A percentile compares a stretch with the other conserved stretches of the same genome.
These are phyloP conservation scores for Cadophora luteo-olivacea DNA, from an alignment of 2,329 filamentous ascomycete genomes.

Conservation along the genomic window DNA sequence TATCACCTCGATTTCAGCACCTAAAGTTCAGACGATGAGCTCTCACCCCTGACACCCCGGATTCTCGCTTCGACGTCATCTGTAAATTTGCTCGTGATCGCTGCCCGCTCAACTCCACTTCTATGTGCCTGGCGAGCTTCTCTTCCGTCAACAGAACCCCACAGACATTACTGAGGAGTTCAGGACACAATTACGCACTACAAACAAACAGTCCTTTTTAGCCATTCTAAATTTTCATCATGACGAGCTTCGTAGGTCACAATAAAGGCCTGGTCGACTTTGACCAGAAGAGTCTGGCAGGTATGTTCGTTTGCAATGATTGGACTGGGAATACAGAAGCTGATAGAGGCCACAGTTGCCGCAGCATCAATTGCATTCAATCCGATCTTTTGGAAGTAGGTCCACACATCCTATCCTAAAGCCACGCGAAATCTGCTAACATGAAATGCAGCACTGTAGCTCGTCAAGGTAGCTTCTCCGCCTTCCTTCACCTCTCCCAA, in stretches of 20 bases:
- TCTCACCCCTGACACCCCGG: not conserved
- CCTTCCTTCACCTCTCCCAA: conserved; percentile 24
- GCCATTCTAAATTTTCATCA: conserved; percentile 23
- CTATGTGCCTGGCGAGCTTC: conserved; percentile 13
- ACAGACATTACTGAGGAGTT: not conserved
- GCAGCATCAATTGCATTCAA: conserved; percentile 89
- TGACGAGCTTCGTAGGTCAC: conserved; percentile 39
- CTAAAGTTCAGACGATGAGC: conserved; percentile 4
- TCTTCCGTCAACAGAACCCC: not conserved
- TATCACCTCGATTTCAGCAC: not conserved
- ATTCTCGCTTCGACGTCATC: conserved; percentile 36
- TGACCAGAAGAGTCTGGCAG: conserved; percentile 67
- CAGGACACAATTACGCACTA: conserved; percentile 4
- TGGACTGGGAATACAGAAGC: conserved; percentile 27
- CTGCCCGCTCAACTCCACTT: not conserved
- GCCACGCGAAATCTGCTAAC: conserved; percentile 22
- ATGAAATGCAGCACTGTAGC: conserved; percentile 74
- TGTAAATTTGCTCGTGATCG: conserved; percentile 31
- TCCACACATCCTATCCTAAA: conserved; percentile 38
- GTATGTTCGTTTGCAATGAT: conserved; percentile 54
- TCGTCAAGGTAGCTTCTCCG: conserved; percentile 67
- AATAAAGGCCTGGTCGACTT: conserved; percentile 60
- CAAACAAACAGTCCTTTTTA: not conserved
- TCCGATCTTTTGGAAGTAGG: conserved; percentile 99
- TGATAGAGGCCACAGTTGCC: conserved; percentile 65